phyloP scores from a whole-genome alignment of 305 asterid genomes.

The Solanum hybrid region DNA sequence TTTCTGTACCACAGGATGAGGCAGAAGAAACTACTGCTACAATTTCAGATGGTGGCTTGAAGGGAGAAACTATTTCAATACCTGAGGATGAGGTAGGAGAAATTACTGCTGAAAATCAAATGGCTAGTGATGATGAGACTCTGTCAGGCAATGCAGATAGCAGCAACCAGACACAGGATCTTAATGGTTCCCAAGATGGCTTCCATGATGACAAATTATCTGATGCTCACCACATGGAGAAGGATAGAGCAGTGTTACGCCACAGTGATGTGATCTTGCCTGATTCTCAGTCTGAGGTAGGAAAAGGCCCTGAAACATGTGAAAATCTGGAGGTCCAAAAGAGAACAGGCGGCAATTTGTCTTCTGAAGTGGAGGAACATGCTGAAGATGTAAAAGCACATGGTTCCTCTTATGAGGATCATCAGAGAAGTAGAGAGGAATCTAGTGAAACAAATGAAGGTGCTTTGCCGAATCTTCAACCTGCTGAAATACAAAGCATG shows the following conservation, averaged over 20 bases:
- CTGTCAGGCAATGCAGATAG: constrained; percentile 6
- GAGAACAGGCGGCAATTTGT: constrained; percentile 15
- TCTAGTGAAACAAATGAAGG: constrained; percentile 13
- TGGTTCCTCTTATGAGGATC: constrained; percentile 15
- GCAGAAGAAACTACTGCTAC: constrained; percentile 11
- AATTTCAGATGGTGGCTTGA: constrained; percentile 9
- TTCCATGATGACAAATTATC: not conserved
- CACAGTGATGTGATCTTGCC: not conserved
- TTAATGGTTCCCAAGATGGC: constrained; percentile 13
- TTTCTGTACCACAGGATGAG: constrained; percentile 24
- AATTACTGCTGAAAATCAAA: constrained; percentile 16
- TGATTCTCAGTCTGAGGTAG: not conserved
- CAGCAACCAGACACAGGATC: constrained; percentile 20
- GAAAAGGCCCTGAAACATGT: not conserved
- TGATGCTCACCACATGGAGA: not conserved
- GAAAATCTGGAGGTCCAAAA: not conserved
- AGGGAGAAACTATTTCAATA: constrained; percentile 23
- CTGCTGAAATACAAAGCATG: constrained; percentile 15
- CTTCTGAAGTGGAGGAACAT: constrained; percentile 14
- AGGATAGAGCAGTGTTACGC: not conserved
- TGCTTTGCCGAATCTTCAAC: constrained; percentile 11
- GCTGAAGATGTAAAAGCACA: constrained; percentile 13
- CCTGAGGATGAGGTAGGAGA: constrained; percentile 22
- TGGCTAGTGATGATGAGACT: constrained; percentile 21
- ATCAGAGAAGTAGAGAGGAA: not conserved